Conservation (phyloP, 1,284 basidiomycete species). For the Irpex sp. region DNA sequence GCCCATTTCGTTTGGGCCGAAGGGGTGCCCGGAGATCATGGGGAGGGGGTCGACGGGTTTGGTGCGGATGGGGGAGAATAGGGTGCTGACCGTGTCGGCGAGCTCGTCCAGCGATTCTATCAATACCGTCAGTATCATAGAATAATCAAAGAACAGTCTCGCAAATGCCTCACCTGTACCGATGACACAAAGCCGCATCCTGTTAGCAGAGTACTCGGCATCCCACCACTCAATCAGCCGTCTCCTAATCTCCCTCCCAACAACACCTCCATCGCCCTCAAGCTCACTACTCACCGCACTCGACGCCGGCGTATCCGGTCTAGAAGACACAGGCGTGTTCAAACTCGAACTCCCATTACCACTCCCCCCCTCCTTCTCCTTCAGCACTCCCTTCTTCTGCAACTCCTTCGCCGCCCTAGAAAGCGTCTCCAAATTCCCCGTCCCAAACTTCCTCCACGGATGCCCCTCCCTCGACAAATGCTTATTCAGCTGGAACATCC, state of each 20-base stretch:
- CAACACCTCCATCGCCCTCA: constrained; percentile 66
- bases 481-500: constrained; percentile 97
- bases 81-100: constrained; percentile 58
- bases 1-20: constrained; percentile 67
- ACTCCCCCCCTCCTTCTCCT: constrained; percentile 13
- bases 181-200: constrained; percentile 90
- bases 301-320: constrained; percentile 57
- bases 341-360: constrained; percentile 30
- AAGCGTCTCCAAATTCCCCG: constrained; percentile 84
- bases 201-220: constrained; percentile 87
- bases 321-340: constrained; percentile 46
- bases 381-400: constrained; percentile 42
- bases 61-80: constrained; percentile 79
- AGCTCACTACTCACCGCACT: constrained; percentile 61
- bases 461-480: constrained; percentile 78
- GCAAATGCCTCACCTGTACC: constrained; percentile 65
- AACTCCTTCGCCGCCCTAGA: constrained; percentile 60
- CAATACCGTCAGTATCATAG: constrained; percentile 9
- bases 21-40: constrained; percentile 73
- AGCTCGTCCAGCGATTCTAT: constrained; percentile 81
- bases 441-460: constrained; percentile 92
- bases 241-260: constrained; percentile 86
- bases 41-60: constrained; percentile 60
- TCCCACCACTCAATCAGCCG: constrained; percentile 95
- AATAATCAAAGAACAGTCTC: not conserved